Evolutionary conservation across 2,329 filamentous ascomycete genomes (phyloP).

Genomic region (Ceratocystis ficicola): DNA sequence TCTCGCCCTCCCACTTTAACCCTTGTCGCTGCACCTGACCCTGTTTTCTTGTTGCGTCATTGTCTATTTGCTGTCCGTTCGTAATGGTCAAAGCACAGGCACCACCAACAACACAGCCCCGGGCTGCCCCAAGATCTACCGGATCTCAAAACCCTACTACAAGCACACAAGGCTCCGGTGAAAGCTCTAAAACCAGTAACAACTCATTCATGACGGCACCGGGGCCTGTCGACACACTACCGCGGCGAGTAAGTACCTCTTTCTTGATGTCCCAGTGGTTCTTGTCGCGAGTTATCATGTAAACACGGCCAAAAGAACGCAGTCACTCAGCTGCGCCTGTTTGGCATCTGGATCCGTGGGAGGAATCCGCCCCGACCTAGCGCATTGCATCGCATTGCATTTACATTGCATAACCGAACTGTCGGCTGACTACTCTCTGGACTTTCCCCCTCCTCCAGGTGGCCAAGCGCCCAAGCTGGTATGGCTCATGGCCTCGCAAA

Average conservation of each 20-base stretch:
- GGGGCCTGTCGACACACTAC: background rate
- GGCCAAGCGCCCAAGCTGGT: constrained; percentile 48
- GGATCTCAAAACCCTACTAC: background rate
- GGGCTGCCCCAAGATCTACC: background rate
- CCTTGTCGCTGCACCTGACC: constrained; percentile 22
- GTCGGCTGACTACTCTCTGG: background rate
- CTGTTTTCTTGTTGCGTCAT: constrained; percentile 17
- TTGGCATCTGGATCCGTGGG: background rate
- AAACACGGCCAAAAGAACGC: constrained; percentile 5
- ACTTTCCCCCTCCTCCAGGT: constrained; percentile 30
- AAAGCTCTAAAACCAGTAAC: background rate
- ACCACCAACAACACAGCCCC: constrained; percentile 10
- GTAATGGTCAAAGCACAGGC: background rate
- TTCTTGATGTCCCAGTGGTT: background rate
- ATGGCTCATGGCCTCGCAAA: constrained; percentile 51
- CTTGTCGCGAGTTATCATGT: background rate
- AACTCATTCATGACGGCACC: background rate
- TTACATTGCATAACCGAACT: background rate
- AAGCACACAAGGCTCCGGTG: background rate
- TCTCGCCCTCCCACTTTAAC: background rate
- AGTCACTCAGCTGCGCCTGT: background rate
- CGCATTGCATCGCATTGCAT: background rate
- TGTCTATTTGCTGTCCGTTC: background rate
- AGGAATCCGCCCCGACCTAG: no score
- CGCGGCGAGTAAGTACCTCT: constrained; percentile 12